These are phyloP conservation scores for Raffaelea arxii DNA, from an alignment of 2,329 filamentous ascomycete genomes.

Conservation along the genomic window DNA sequence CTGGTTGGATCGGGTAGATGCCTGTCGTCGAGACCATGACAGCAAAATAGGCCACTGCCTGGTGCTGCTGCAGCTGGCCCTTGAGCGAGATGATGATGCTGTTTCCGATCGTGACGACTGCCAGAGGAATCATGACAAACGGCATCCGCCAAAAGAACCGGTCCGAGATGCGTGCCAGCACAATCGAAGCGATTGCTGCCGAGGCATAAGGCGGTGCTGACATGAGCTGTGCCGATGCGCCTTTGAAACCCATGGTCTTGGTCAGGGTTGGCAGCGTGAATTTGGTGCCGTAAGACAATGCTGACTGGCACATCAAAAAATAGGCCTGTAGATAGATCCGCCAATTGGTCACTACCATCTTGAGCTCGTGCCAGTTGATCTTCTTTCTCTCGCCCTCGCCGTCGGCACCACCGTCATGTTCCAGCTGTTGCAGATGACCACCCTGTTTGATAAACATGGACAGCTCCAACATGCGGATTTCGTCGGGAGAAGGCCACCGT, in stretches of 20 bases:
- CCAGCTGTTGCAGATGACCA: not conserved
- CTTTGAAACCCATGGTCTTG: not conserved
- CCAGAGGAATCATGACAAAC: not conserved
- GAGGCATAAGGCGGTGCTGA: not conserved
- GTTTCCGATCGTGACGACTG: not conserved
- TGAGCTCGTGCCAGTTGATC: not conserved
- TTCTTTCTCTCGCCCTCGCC: no score
- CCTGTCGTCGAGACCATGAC: not conserved
- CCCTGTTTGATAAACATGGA: not conserved
- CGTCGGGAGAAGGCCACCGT: not conserved
- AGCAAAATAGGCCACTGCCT: not conserved
- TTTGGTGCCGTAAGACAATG: not conserved
- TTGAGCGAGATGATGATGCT: not conserved
- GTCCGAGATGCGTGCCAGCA: not conserved
- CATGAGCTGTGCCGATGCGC: not conserved
- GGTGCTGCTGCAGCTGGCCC: not conserved
- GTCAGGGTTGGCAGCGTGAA: not conserved
- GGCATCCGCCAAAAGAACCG: not conserved
- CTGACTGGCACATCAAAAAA: not conserved
- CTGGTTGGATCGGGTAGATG: not conserved
- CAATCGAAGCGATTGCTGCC: not conserved
- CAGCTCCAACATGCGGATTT: not conserved
- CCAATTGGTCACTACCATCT: constrained; percentile 8
- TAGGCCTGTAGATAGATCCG: constrained; percentile 18
- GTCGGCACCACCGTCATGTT: not conserved